Conservation (phyloP, 1,139 yeast species). For the Pichia sp. region DNA sequence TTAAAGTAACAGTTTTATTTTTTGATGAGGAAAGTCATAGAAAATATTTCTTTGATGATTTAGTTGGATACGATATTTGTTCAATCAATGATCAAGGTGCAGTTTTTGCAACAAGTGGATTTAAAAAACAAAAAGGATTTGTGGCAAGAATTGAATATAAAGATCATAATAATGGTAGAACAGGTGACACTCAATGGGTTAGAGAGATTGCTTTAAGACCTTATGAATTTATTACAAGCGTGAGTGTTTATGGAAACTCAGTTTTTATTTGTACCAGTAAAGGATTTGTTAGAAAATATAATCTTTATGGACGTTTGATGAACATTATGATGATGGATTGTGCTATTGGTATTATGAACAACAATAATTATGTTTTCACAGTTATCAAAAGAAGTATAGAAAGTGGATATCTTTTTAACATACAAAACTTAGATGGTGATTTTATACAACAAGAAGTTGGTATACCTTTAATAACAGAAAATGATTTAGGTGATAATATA, state of each 20-base stretch:
- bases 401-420: conserved; percentile 31
- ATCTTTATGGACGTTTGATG: conserved; percentile 51
- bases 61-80: conserved; percentile 65
- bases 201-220: conserved; percentile 33
- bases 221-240: conserved; percentile 40
- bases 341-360: conserved; percentile 50
- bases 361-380: conserved; percentile 41
- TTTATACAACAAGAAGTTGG: conserved; percentile 34
- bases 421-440: conserved; percentile 35
- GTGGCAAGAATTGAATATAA: conserved; percentile 35
- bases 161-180: conserved; percentile 34
- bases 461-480: conserved; percentile 29
- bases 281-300: conserved; percentile 53
- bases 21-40: conserved; percentile 75
- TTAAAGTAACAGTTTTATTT: conserved; percentile 66
- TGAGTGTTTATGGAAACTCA: conserved; percentile 35
- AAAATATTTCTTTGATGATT: conserved; percentile 83
- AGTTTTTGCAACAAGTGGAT: conserved; percentile 50
- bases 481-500: conserved; percentile 23
- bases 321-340: conserved; percentile 48
- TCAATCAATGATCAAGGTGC: conserved; percentile 64
- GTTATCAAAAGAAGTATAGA: conserved; percentile 35
- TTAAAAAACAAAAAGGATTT: conserved; percentile 14
- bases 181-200: conserved; percentile 36
- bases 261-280: conserved; percentile 46